These are phyloP conservation scores for Diospyros lotus DNA, from an alignment of 148 eudicot species.

Conservation along the genomic window DNA sequence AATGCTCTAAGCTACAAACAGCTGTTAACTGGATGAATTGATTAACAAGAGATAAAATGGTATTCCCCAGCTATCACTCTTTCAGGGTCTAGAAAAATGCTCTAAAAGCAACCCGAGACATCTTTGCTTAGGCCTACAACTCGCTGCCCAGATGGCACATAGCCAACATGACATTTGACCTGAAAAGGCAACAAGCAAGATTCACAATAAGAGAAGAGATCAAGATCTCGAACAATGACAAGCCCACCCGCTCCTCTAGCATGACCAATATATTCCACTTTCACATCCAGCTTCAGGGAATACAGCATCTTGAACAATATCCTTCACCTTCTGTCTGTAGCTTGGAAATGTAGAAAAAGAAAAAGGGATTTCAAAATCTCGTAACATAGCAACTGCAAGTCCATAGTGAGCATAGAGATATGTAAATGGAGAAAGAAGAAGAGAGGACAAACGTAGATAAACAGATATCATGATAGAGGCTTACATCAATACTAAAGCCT, in stretches of 20 bases:
- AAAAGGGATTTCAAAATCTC: background rate
- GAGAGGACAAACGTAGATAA: too few relatives aligned
- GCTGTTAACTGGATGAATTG: too few relatives aligned
- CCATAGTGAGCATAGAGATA: background rate
- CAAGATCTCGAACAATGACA: slow-evolving; percentile 84
- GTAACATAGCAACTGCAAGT: background rate
- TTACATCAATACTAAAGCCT: background rate
- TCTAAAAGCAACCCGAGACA: slow-evolving; percentile 94
- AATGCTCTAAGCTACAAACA: too few relatives aligned
- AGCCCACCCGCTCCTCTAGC: slow-evolving; percentile 96
- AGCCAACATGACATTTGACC: slow-evolving; percentile 91
- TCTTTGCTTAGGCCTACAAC: slow-evolving; percentile 96
- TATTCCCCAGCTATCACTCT: too few relatives aligned
- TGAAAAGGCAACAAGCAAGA: slow-evolving; percentile 88
- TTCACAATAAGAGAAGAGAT: slow-evolving; percentile 86
- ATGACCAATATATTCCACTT: slow-evolving; percentile 47
- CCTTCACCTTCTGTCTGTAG: slow-evolving; percentile 61
- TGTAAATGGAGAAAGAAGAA: background rate
- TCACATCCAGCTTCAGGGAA: slow-evolving; percentile 88
- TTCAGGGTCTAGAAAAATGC: too few relatives aligned
- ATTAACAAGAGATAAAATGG: too few relatives aligned
- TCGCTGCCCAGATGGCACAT: slow-evolving; percentile 75
- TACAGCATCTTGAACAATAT: slow-evolving; percentile 81
- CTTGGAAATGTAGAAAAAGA: slow-evolving; percentile 34
- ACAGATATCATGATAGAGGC: background rate